A percentile compares a stretch with the other conserved stretches of the same genome.
Conservation (phyloP, 306 rosid species). For the Glycine tomentella region DNA sequence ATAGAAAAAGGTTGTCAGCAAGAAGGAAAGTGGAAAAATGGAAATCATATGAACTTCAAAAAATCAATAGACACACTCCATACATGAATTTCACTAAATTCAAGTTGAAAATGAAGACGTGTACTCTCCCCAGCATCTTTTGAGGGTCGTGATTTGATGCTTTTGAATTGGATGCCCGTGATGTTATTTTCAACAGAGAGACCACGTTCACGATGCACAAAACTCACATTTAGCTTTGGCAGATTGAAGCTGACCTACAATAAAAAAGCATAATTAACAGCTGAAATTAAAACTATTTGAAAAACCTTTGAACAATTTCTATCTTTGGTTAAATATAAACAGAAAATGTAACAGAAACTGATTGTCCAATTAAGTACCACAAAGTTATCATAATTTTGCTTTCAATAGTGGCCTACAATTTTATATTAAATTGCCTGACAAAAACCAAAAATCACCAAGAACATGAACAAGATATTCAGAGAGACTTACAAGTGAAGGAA, state of each 20-base stretch:
- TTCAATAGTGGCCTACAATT: conserved; percentile 3
- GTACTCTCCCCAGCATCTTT: conserved; percentile 78
- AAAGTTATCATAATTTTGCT: conserved; percentile 7
- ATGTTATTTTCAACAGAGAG: conserved; percentile 75
- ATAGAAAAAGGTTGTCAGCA: conserved; percentile 40
- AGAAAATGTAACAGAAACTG: not conserved
- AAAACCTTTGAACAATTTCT: not conserved
- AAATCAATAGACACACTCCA: conserved; percentile 46
- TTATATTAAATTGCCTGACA: conserved; percentile 28
- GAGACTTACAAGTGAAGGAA: conserved; percentile 20
- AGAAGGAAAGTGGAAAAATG: conserved; percentile 32
- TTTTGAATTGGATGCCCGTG: conserved; percentile 79
- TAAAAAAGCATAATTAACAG: conserved; percentile 37
- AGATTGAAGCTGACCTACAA: conserved; percentile 79
- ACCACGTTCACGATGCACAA: conserved; percentile 70
- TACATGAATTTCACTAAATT: conserved; percentile 92
- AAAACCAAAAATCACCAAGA: conserved; percentile 24
- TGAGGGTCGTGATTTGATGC: conserved; percentile 61
- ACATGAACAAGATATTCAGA: conserved; percentile 19
- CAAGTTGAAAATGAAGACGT: conserved; percentile 82
- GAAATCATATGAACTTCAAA: conserved; percentile 41
- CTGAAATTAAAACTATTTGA: conserved; percentile 32
- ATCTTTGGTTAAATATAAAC: not conserved
- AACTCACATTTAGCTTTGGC: conserved; percentile 72
- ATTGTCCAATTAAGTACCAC: conserved; percentile 23